A percentile compares a stretch with the other conserved stretches of the same genome.
These are phyloP conservation scores for Zygotorulaspora sp. DNA, from an alignment of 805 yeast species.

Conservation along the genomic window DNA sequence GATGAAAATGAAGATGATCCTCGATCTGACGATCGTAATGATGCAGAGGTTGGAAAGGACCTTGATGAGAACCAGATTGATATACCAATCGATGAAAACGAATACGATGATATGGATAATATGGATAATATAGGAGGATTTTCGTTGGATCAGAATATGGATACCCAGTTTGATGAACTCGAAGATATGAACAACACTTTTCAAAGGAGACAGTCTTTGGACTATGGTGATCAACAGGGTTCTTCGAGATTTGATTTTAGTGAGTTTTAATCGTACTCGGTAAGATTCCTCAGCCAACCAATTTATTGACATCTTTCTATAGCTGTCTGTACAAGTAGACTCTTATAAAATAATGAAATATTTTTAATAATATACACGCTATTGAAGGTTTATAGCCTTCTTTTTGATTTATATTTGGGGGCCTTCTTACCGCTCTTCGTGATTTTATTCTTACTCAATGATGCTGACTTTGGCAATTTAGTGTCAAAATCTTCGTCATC, in stretches of 20 bases:
- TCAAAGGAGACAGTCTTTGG: slow-evolving; percentile 33
- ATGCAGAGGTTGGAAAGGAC: slow-evolving; percentile 8
- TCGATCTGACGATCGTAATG: slow-evolving; percentile 10
- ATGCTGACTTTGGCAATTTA: slow-evolving; percentile 24
- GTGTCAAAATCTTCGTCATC: slow-evolving; percentile 47
- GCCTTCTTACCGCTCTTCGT: slow-evolving; percentile 26
- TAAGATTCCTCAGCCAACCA: no score
- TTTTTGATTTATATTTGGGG: slow-evolving; percentile 32
- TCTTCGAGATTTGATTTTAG: slow-evolving; percentile 10
- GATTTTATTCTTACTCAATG: slow-evolving; percentile 22
- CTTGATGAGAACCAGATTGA: slow-evolving; percentile 6
- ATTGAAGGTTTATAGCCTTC: slow-evolving; percentile 18
- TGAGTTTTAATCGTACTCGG: slow-evolving; percentile 15
- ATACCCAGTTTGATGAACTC: slow-evolving; percentile 28
- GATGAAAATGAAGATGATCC: slow-evolving; percentile 9
- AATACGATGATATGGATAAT: neutral
- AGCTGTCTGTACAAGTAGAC: no score
- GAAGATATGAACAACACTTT: slow-evolving; percentile 34
- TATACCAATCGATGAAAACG: slow-evolving; percentile 7
- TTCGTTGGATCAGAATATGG: slow-evolving; percentile 14
- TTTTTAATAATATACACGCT: slow-evolving; percentile 14
- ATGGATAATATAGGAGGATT: slow-evolving; percentile 3
- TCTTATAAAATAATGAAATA: no score
- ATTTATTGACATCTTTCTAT: no score
- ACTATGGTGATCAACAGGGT: slow-evolving; percentile 19